Evolutionary conservation across 2,329 filamentous ascomycete species (phyloP).

Genomic region (Exserohilum turcica): DNA sequence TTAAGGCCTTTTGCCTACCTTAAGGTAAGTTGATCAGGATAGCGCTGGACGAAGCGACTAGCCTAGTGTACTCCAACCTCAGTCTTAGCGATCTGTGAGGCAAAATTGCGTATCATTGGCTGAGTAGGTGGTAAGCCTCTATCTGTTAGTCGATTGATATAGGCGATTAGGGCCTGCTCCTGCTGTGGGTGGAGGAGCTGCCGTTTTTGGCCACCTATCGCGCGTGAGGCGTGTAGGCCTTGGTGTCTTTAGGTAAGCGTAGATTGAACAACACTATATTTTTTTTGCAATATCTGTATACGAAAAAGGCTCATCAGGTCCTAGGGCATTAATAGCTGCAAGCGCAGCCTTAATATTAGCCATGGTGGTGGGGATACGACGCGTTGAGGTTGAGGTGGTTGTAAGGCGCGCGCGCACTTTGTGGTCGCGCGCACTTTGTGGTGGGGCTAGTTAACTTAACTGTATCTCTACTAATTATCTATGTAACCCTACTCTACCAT

Average conservation of each 20-base stretch:
- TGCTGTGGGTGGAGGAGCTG: background rate
- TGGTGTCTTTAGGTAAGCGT: background rate
- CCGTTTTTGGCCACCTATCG: background rate
- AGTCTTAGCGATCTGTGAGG: background rate
- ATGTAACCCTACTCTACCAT: no score
- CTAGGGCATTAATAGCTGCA: background rate
- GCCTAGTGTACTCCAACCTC: no score
- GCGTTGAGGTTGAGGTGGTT: conserved; percentile 4
- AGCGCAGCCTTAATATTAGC: background rate
- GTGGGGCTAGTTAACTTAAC: no score
- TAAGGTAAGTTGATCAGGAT: no score
- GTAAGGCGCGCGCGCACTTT: conserved; percentile 13
- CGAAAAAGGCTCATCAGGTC: background rate
- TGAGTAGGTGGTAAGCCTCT: background rate
- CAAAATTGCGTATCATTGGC: background rate
- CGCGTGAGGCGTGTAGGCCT: background rate
- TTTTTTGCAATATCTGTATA: background rate
- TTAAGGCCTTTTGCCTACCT: no score
- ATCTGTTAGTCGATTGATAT: conserved; percentile 1
- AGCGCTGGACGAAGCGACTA: no score
- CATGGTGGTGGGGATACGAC: conserved; percentile 1
- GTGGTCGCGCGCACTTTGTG: background rate
- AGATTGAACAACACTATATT: background rate
- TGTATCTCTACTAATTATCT: no score
- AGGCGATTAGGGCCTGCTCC: conserved; percentile 10